Evolutionary conservation across 2,329 filamentous ascomycete species (phyloP).

Genomic region (Verticillium nonalfalfae): DNA sequence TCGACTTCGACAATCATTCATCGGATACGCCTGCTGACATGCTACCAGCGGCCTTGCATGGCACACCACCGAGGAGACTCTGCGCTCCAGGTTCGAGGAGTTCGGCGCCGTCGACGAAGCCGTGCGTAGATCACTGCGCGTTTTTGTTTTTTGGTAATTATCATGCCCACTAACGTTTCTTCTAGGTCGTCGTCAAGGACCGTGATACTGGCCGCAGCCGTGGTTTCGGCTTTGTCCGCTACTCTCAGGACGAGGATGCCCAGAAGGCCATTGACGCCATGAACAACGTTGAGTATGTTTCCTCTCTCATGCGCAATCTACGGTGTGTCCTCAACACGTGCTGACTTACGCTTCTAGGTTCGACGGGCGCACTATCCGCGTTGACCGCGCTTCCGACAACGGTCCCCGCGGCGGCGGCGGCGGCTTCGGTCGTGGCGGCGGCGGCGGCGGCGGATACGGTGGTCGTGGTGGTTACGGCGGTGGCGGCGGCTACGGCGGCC

Average conservation of each 20-base stretch:
- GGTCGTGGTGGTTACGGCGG: constrained; percentile 27
- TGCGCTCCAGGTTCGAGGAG: constrained; percentile 87
- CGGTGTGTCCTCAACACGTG: not conserved
- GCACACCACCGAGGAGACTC: constrained; percentile 88
- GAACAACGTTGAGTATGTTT: constrained; percentile 82
- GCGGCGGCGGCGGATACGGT: constrained; percentile 23
- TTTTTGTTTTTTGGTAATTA: not conserved
- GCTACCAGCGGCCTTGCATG: constrained; percentile 80
- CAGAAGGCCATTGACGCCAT: constrained; percentile 70
- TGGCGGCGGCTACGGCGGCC: constrained; percentile 20
- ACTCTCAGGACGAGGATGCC: constrained; percentile 68
- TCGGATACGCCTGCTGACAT: constrained; percentile 7
- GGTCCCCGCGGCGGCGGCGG: constrained; percentile 55
- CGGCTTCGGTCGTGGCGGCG: constrained; percentile 34
- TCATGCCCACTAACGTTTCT: constrained; percentile 1
- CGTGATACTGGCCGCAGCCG: constrained; percentile 94
- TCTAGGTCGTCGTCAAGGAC: constrained; percentile 92
- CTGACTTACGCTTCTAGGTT: constrained; percentile 52
- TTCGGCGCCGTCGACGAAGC: constrained; percentile 91
- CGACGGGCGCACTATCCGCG: constrained; percentile 88
- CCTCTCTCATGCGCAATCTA: not conserved
- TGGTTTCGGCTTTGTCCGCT: constrained; percentile 96
- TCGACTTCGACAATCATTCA: constrained; percentile 7
- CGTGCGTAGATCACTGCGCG: constrained; percentile 51
- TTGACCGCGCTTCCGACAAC: constrained; percentile 89